A percentile compares a stretch with the other conserved stretches of the same genome.
Evolutionary conservation across 2,329 filamentous ascomycete genomes (phyloP).

Genomic region (Fusarium sp.): DNA sequence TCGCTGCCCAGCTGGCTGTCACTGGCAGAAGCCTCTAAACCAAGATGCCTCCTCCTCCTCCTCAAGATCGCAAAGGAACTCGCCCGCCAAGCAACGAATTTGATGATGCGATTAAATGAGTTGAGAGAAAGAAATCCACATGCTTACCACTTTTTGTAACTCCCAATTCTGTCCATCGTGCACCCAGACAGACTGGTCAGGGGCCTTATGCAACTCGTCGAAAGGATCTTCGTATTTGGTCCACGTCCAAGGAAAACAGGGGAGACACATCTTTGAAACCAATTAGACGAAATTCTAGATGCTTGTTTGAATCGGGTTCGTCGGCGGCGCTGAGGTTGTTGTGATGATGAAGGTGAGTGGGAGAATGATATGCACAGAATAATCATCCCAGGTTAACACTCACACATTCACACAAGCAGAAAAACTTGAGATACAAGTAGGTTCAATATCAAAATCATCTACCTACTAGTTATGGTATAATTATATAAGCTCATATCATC

Average conservation of each 20-base stretch:
- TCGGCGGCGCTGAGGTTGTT: neutral
- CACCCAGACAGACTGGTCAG: constrained; percentile 61
- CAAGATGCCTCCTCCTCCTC: neutral
- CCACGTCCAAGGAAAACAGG: constrained; percentile 67
- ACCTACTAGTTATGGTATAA: too few relatives aligned
- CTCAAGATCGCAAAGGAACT: neutral
- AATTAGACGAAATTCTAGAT: rapidly evolving
- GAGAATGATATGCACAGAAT: constrained; percentile 6
- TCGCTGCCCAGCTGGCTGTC: constrained; percentile 9
- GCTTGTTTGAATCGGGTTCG: neutral
- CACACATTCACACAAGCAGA: neutral
- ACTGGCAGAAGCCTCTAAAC: constrained; percentile 18
- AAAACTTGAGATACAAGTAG: too few relatives aligned
- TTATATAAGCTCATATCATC: too few relatives aligned
- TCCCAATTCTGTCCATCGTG: constrained; percentile 55
- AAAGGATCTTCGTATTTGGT: constrained; percentile 62
- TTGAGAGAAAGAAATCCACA: neutral
- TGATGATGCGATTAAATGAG: neutral
- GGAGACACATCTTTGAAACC: constrained; percentile 63
- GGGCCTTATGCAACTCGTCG: constrained; percentile 55
- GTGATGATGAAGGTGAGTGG: constrained; percentile 8
- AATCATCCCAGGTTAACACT: neutral
- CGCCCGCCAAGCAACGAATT: neutral
- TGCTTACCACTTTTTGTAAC: constrained; percentile 59
- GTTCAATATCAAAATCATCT: too few relatives aligned